A percentile compares a stretch with the other conserved stretches of the same genome.
Evolutionary conservation across 768 basidiomycete species (phyloP).

Genomic region (Calocybe gangraenosa): DNA sequence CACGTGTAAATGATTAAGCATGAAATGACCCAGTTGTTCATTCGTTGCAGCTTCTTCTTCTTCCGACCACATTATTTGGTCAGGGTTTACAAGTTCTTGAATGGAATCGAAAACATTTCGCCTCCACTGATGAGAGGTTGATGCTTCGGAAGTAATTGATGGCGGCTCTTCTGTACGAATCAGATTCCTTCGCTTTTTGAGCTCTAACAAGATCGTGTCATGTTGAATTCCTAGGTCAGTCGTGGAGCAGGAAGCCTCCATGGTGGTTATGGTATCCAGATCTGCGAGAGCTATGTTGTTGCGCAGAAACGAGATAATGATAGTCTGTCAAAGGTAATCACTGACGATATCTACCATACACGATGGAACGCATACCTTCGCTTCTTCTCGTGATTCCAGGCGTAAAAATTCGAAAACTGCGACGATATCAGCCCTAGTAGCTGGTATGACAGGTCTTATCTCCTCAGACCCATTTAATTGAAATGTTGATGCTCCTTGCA

Average conservation of each 20-base stretch:
- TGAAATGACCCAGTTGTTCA: conserved; percentile 35
- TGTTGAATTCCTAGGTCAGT: conserved; percentile 16
- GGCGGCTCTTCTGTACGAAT: neutral
- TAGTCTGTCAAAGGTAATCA: conserved; percentile 17
- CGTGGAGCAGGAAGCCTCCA: conserved; percentile 19
- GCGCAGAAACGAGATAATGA: conserved; percentile 25
- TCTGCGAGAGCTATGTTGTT: conserved; percentile 21
- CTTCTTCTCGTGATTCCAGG: conserved; percentile 32
- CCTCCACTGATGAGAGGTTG: conserved; percentile 24
- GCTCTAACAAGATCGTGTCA: conserved; percentile 12
- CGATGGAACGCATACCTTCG: conserved; percentile 19
- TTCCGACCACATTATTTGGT: conserved; percentile 51
- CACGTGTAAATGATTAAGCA: conserved; percentile 41
- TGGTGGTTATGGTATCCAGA: conserved; percentile 10
- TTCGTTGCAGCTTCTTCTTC: conserved; percentile 42
- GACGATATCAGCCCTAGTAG: conserved; percentile 27
- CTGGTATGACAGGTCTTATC: conserved; percentile 15
- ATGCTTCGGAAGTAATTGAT: conserved; percentile 1
- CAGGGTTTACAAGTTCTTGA: conserved; percentile 39
- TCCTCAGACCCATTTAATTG: conserved; percentile 24
- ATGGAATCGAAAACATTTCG: conserved; percentile 27
- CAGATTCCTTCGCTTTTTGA: conserved; percentile 8
- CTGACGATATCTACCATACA: conserved; percentile 1
- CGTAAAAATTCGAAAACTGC: conserved; percentile 35
- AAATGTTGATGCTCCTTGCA: conserved; percentile 42